Percentiles rank a stretch among this genome's conserved stretches.
These are phyloP conservation scores for Alternaria viburni DNA, from an alignment of 2,329 filamentous ascomycete species.

Conservation along the genomic window DNA sequence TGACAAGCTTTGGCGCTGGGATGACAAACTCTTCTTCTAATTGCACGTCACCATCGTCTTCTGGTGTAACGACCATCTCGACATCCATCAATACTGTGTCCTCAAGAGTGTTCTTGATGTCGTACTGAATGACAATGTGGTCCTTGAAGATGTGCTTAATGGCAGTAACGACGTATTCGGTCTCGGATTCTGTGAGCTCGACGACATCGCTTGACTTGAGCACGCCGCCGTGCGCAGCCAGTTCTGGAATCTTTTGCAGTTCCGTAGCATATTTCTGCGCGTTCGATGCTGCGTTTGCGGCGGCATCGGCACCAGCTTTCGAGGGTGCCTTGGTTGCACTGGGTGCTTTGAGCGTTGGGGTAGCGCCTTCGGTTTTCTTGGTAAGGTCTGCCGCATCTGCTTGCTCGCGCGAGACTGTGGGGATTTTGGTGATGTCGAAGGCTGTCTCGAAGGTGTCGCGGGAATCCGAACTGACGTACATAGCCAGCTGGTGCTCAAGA, in stretches of 20 bases:
- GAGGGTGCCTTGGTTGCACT: slow-evolving; percentile 77
- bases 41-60: slow-evolving; percentile 76
- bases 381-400: slow-evolving; percentile 94
- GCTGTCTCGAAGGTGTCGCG: slow-evolving; percentile 82
- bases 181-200: slow-evolving; percentile 95
- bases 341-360: slow-evolving; percentile 92
- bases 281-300: slow-evolving; percentile 76
- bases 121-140: slow-evolving; percentile 93
- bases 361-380: slow-evolving; percentile 93
- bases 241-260: slow-evolving; percentile 85
- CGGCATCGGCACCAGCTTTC: slow-evolving; percentile 73
- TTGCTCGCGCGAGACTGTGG: slow-evolving; percentile 93
- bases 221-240: slow-evolving; percentile 85
- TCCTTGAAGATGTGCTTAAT: slow-evolving; percentile 99
- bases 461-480: slow-evolving; percentile 94
- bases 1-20: slow-evolving; percentile 79
- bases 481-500: slow-evolving; percentile 95
- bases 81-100: slow-evolving; percentile 65
- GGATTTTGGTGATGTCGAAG: slow-evolving; percentile 90
- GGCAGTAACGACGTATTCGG: slow-evolving; percentile 91
- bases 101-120: slow-evolving; percentile 95
- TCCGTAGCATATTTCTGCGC: slow-evolving; percentile 90
- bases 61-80: slow-evolving; percentile 78
- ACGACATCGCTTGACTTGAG: slow-evolving; percentile 88
- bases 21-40: slow-evolving; percentile 90